These are phyloP conservation scores for Pythium brachiatum DNA, from an alignment of 352 stramenopile genomes.

Conservation along the genomic window DNA sequence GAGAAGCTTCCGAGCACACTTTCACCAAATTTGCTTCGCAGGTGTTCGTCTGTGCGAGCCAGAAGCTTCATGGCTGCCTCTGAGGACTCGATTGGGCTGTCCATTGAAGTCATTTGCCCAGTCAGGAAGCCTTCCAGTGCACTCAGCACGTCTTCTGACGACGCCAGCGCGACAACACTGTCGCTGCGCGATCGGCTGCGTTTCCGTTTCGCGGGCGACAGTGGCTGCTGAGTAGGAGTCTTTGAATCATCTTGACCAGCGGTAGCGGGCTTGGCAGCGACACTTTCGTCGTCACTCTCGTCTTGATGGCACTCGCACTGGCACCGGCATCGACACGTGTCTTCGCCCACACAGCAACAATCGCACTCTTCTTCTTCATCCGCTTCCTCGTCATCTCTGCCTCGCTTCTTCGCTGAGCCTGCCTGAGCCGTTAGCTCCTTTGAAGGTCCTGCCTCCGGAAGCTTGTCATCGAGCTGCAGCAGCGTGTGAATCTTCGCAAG, in stretches of 20 bases:
- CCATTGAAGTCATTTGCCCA: background rate
- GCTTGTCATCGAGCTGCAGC: constrained; percentile 66
- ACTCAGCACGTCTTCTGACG: constrained; percentile 3
- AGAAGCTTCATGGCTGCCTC: constrained; percentile 10
- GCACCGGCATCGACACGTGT: constrained; percentile 40
- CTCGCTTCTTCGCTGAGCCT: constrained; percentile 14
- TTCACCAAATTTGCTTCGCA: constrained; percentile 11
- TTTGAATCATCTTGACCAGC: background rate
- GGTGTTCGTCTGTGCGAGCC: constrained; percentile 15
- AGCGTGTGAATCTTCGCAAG: constrained; percentile 84
- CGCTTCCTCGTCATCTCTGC: constrained; percentile 14
- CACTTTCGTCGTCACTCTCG: constrained; percentile 53
- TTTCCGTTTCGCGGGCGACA: constrained; percentile 14
- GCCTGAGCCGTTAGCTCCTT: constrained; percentile 5
- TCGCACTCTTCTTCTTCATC: constrained; percentile 51
- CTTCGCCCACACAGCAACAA: constrained; percentile 41
- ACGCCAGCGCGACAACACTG: constrained; percentile 6
- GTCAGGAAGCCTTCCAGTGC: constrained; percentile 11
- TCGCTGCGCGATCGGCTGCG: constrained; percentile 17
- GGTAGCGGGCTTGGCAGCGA: constrained; percentile 6
- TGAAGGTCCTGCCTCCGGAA: constrained; percentile 34
- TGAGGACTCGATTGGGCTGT: background rate
- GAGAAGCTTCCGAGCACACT: constrained; percentile 12
- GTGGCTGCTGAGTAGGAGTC: background rate
- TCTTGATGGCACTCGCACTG: constrained; percentile 76